These are phyloP conservation scores for Coemansia erecta DNA, from an alignment of 192 early-diverging fungal genomes.

Conservation along the genomic window DNA sequence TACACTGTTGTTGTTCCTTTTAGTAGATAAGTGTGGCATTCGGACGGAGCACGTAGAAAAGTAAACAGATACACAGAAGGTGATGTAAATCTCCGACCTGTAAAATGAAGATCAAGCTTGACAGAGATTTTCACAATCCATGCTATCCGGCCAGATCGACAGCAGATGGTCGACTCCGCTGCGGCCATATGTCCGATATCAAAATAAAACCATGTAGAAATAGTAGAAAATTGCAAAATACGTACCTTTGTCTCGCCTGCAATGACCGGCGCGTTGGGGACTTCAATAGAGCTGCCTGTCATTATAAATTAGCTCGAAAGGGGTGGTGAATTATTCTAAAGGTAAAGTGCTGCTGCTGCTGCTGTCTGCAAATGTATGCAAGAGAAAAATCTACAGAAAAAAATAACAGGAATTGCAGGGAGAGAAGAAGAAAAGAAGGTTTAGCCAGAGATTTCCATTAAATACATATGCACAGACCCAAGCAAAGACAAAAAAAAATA, in stretches of 20 bases:
- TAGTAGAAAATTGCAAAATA: neutral
- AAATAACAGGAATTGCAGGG: neutral
- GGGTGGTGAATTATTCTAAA: neutral
- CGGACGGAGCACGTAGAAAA: neutral
- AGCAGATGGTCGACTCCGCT: neutral
- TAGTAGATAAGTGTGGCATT: neutral
- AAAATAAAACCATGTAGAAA: neutral
- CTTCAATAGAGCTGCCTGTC: conserved; percentile 29
- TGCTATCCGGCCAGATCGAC: too few species aligned
- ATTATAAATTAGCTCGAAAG: neutral
- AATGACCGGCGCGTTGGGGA: conserved; percentile 28
- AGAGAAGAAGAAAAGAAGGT: neutral
- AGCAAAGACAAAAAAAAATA: too few species aligned
- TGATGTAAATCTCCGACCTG: too few species aligned
- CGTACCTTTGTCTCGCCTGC: conserved; percentile 40
- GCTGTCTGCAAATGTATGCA: neutral
- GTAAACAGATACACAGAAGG: too few species aligned
- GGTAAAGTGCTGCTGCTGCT: too few species aligned
- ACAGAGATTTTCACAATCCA: too few species aligned
- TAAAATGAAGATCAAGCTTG: too few species aligned
- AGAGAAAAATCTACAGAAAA: neutral
- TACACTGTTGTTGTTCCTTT: neutral
- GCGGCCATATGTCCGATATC: neutral
- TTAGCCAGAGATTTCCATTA: neutral
- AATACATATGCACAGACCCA: neutral